A percentile compares a stretch with the other conserved stretches of the same genome.
phyloP scores from a whole-genome alignment of 78 protist species.

The Dictyostelium capitatum region DNA sequence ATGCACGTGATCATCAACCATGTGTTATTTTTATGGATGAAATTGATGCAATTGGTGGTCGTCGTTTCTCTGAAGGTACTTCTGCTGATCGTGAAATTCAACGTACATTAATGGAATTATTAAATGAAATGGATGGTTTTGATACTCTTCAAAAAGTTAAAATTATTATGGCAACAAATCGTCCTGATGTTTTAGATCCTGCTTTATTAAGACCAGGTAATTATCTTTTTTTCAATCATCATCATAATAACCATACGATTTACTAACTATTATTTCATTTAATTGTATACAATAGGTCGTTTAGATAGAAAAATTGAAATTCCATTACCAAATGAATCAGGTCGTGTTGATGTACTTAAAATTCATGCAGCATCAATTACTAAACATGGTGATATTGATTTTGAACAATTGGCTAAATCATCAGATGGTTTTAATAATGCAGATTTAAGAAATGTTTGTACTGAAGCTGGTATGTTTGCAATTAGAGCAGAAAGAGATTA shows the following conservation, averaged over 20 bases:
- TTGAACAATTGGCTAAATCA: constrained; percentile 97
- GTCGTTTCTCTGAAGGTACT: constrained; percentile 98
- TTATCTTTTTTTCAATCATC: too few relatives aligned
- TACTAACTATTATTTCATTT: too few relatives aligned
- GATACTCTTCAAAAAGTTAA: constrained; percentile 97
- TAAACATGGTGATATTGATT: constrained; percentile 97
- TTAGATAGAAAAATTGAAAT: constrained; percentile 96
- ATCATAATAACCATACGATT: too few relatives aligned
- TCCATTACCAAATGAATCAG: constrained; percentile 98
- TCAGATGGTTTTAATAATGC: constrained; percentile 99
- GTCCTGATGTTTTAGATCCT: constrained; percentile 99
- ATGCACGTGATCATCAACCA: constrained; percentile 98
- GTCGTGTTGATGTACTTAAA: constrained; percentile 94
- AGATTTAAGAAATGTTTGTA: constrained; percentile 99
- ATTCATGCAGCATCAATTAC: constrained; percentile 97
- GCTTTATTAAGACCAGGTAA: constrained; percentile 97
- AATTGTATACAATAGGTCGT: constrained; percentile 79
- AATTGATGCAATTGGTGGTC: constrained; percentile 99
- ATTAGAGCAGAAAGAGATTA: constrained; percentile 97
- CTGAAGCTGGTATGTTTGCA: constrained; percentile 99
- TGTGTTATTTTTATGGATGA: constrained; percentile 99
- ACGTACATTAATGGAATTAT: constrained; percentile 99
- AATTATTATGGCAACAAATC: constrained; percentile 99
- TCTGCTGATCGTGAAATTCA: constrained; percentile 99
- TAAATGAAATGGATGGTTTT: constrained; percentile 99